Base-by-base conservation (phyloP, 1,139 yeast species). In the Protomyces inundatus region DNA sequence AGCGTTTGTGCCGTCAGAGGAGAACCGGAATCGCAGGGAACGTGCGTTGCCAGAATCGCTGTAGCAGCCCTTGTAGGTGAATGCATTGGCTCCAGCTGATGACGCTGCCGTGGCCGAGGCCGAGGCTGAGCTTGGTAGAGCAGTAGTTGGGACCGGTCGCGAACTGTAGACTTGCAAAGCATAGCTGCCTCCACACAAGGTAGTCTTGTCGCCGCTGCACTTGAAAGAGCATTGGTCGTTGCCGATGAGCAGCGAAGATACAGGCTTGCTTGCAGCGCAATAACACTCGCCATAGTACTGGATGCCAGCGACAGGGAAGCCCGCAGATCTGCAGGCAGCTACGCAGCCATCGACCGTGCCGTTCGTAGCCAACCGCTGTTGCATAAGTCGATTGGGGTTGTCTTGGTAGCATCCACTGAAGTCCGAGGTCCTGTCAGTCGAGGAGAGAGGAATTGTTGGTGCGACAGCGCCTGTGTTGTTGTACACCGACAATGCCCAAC, bases 251-350 rank as follows among this genome's bases (percentile, higher is more conserved):
- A 57, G 55, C 33, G 65, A 40, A 6, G 54, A 36, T 6, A 55
- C 16, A 9, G 66, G 55, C 23, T 48, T 52, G n/a, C 53, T 36
- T 30, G 39, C 10, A 10, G 63, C 53, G 55, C 66, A 64, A 39
- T 23, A 64, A 32, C 66, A 64, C 54, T 64, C 56, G 14, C 55
- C 55, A 33, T 34, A 35, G 39, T 64, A 61, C 52, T 64, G 63
- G n/a, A 61, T 36, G 10, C 65, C 66, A 34, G 59, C 61, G 39
- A 39, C 56, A 23, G 52, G 45, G 54, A 42, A 64, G 34, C 59
- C 63, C 6, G 54, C 48, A 6, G 52, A 16, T 23, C 32, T 48
- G 39, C 64, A 61, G n/a, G 55, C 55, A 9, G 52, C 53, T 6
- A 61, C 55, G 34, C 64, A 61, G 4, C 55, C 55, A 35, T 61